Base-by-base conservation (phyloP, 192 early-diverging fungal genomes). In the Backusella mclennaniae region DNA sequence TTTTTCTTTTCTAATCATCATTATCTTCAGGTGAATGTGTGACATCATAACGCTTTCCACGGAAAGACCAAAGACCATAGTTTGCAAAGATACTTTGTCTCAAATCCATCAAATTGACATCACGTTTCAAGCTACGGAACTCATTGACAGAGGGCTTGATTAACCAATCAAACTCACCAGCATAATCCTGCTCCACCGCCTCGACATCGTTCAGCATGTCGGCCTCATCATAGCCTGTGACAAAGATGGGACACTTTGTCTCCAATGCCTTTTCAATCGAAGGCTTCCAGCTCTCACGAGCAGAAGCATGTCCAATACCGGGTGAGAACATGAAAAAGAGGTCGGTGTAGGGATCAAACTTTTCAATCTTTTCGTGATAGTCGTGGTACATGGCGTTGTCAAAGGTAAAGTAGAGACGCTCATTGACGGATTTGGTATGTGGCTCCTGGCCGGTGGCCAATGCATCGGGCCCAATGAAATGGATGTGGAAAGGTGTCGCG, bases 1-100 rank as follows among this genome's bases (percentile, higher is more conserved):
- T 68, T 67, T 35, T 17, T 68, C 8, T 68, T 68, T 23, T 68
- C 67, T 68, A 36, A 68, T 68, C 33, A 29, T 80, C 74, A 56
- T 77, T 73, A 41, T 77, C 67, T 38, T 75, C 74, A 35, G 70
- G 35, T 11, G 77, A 44, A 35, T 80, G 79, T 21, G 79, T 86
- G 7, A 95, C 91, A 82, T 95, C 93, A 84, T 95, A 95, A 49
- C 88, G 86, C 81, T 93, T 93, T 59, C 92, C 93, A 70, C 93
- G 89, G 78, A 95, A 89, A 36, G 89, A 91, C 83, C 91, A 95
- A 72, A 95, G 90, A 31, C 91, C 92, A 91, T 92, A 93, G 80
- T 95, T 95, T 67, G 92, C 88, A 74, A 89, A 89, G 14, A 91
- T 89, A 66, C 85, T 87, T 71, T 93, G 89, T 68, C 91, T 81